Conservation (phyloP, 768 basidiomycete genomes). For the Tylopilus rubrobrunneus region DNA sequence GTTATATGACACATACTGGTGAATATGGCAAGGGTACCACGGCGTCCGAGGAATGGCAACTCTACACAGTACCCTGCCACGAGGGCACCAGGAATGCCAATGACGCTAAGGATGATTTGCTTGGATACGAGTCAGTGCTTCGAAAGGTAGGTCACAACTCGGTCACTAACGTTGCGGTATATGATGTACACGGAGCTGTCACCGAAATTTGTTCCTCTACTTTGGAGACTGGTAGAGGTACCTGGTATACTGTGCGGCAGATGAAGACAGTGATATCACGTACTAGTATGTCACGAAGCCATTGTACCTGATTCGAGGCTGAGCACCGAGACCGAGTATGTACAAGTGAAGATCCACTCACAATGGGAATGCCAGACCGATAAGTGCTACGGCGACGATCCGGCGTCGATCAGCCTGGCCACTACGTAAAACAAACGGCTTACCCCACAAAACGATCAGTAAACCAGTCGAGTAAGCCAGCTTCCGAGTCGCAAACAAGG, state of each 20-base stretch:
- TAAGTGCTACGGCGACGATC: conserved; percentile 45
- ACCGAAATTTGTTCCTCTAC: conserved; percentile 65
- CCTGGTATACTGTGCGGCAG: background rate
- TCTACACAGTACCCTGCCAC: conserved; percentile 55
- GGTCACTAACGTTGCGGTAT: conserved; percentile 58
- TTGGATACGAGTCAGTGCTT: conserved; percentile 18
- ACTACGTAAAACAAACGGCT: background rate
- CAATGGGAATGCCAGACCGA: conserved; percentile 74
- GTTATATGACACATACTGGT: conserved; percentile 33
- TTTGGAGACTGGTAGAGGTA: conserved; percentile 45
- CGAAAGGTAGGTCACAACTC: background rate
- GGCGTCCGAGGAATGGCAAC: conserved; percentile 46
- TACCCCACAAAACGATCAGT: conserved; percentile 53
- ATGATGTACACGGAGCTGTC: conserved; percentile 68
- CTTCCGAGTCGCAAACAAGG: conserved; percentile 48
- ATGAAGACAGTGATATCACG: background rate
- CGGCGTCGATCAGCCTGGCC: background rate
- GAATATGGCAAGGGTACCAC: conserved; percentile 49
- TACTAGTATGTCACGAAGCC: conserved; percentile 53
- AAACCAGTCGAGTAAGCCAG: conserved; percentile 49
- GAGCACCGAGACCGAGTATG: background rate
- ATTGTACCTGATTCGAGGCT: conserved; percentile 38
- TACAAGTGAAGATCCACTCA: conserved; percentile 24
- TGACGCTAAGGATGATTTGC: conserved; percentile 56
- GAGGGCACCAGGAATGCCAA: conserved; percentile 55